Base-by-base conservation (phyloP, 441 rosid genomes). In the Brassica balearica region DNA sequence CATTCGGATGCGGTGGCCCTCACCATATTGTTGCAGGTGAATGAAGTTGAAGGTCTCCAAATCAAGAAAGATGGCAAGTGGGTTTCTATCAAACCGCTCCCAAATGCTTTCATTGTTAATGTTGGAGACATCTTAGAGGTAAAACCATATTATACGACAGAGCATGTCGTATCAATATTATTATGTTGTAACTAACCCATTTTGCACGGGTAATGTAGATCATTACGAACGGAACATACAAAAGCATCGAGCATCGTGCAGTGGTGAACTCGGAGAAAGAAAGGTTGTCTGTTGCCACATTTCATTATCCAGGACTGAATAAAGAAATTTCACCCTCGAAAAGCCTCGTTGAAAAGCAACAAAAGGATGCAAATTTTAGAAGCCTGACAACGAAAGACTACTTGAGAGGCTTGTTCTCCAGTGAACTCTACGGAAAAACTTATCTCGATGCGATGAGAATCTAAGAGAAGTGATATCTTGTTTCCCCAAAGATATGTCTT, bases 91-190 rank as follows among this genome's bases (percentile, higher is more conserved):
- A 71, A 73, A 6, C 67, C 76, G 55, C 65, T 73, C 14, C 79
- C 71, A 65, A 14, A 82, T 64, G 76, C 81, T 20, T 46, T 82
- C 64, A 71, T 77, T 38, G 79, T 78, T 29, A 82, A 77, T 36
- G 32, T 82, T 12, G 87, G 90, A 43, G 88, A 85, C 69, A 20
- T 80, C 19, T 64, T 85, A 25, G 84, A 85, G 85, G 88, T 86
- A 65, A 46, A 22, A 14, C 64, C 5, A 34, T 68, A 65, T 20
- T 32, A 73, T 20, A 19, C 34, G 9, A 8, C 3, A 34, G 17
- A 43, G 12, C 66, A 25, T 66, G 14, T 0, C 5, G 2, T 6
- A 59, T 72, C 60, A 55, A 55, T 55, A 55, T 55, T 55, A 55
- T 19, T 36, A 56, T 15, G 61, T 60, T 62, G 12, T 29, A 51